Evolutionary conservation across 2,329 filamentous ascomycete genomes (phyloP).

Genomic region (Botrytis porri): DNA sequence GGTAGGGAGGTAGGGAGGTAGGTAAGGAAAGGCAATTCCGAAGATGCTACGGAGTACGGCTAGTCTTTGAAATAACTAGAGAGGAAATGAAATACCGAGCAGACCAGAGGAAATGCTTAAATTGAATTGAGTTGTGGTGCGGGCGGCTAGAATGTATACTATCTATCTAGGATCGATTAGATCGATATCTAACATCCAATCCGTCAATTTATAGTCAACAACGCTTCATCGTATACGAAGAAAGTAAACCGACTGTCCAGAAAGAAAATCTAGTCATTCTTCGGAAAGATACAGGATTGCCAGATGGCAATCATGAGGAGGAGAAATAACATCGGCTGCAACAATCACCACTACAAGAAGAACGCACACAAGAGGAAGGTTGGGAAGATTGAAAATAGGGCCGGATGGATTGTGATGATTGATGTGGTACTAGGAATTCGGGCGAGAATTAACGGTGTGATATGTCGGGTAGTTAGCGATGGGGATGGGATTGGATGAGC

Average conservation of each 20-base stretch:
- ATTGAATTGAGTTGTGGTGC: neutral
- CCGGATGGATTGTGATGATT: neutral
- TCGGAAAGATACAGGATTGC: neutral
- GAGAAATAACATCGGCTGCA: neutral
- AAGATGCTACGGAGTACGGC: neutral
- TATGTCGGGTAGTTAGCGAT: neutral
- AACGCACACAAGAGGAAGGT: neutral
- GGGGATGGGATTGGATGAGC: neutral
- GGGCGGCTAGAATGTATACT: neutral
- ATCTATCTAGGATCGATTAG: neutral
- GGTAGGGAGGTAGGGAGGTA: no score
- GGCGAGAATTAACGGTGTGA: neutral
- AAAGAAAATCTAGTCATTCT: neutral
- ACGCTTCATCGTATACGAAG: neutral
- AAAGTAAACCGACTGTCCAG: neutral
- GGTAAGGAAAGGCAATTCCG: no score
- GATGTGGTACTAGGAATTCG: neutral
- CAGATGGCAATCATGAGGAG: constrained; percentile 19
- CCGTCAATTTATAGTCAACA: neutral
- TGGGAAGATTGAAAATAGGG: neutral
- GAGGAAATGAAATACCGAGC: neutral
- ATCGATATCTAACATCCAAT: neutral
- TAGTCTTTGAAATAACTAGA: neutral
- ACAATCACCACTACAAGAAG: neutral
- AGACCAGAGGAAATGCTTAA: neutral